Evolutionary conservation across 768 basidiomycete genomes (phyloP), one percentile per base, ranked within the genome.

Genomic region (Phaffia tasmanica): DNA sequence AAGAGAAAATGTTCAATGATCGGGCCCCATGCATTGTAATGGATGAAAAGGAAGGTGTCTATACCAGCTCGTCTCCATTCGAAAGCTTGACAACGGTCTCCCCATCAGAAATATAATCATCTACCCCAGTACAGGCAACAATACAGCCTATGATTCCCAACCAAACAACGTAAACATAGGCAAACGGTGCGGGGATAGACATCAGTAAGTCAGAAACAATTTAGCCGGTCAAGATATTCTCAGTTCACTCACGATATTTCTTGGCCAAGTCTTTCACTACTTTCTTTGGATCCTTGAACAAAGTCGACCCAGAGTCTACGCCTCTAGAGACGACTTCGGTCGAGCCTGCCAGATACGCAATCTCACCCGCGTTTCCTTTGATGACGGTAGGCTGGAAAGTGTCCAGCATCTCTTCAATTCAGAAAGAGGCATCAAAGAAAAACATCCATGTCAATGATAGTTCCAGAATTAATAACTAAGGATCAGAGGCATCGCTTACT

Each of bases 361-460:
- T 84, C 77, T 97, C 93, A 19, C 83, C 88, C 0, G 73, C 77
- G 73, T 97, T 95, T 3, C 92, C 92, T 76, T 97, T 97, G 76
- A 97, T 92, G 25, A 94, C 87, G 21, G 86, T 85, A 15, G 86
- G 84, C 75, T 93, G 90, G 83, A 87, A 94, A 27, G 78, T 76
- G 66, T 86, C 79, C 23, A 94, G 76, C 16, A 94, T 79, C 64
- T 84, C 88, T 84, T 74, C 58, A 30, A 9, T 4, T 25, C 25
- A 61, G 6, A 11, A 42, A 25, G n/a, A 16, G 14, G 19, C 49
- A 62, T 5, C 25, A 16, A 21, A 23, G 16, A 50, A 25, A n/a
- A n/a, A n/a, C n/a, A n/a, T n/a, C 9, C 48, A 11, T 25, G 21
- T 49, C 46, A 15, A 9, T 19, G 11, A 21, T 6, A 35, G n/a